Percentiles rank a stretch among this genome's conserved stretches.
phyloP scores from a whole-genome alignment of 2,329 filamentous ascomycete species.

The Conoideocrella luteorostrata region DNA sequence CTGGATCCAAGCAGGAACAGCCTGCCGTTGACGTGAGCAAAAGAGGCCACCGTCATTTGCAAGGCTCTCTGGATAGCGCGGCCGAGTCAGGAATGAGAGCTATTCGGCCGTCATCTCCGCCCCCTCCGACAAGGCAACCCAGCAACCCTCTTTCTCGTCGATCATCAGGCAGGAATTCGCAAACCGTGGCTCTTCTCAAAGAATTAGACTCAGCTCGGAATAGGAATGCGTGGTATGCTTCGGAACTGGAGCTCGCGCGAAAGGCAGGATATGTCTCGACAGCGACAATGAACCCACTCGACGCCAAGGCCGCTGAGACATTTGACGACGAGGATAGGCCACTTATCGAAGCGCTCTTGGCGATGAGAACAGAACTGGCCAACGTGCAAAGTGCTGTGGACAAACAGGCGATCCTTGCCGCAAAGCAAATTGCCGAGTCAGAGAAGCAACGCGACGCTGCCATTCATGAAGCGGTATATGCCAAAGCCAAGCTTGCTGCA shows the following conservation, averaged over 20 bases:
- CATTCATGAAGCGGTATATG: conserved; percentile 91
- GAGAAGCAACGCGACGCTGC: conserved; percentile 92
- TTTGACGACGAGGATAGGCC: conserved; percentile 91
- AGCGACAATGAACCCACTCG: conserved; percentile 64
- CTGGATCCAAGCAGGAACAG: conserved; percentile 30
- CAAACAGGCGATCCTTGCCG: conserved; percentile 76
- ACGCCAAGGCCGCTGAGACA: conserved; percentile 68
- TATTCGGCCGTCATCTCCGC: conserved; percentile 49
- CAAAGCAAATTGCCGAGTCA: conserved; percentile 84
- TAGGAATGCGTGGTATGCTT: conserved; percentile 94
- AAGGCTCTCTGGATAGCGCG: conserved; percentile 63
- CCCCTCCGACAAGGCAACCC: conserved; percentile 49
- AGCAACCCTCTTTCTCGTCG: conserved; percentile 54
- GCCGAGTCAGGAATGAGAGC: conserved; percentile 49
- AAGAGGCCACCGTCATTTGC: conserved; percentile 37
- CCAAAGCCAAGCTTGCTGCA: conserved; percentile 85
- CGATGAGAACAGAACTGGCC: conserved; percentile 82
- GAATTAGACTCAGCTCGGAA: conserved; percentile 81
- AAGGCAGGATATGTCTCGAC: conserved; percentile 82
- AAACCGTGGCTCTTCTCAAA: conserved; percentile 70
- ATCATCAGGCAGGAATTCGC: conserved; percentile 54
- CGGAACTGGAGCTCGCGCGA: conserved; percentile 83
- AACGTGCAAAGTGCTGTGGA: conserved; percentile 89
- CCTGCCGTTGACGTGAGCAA: conserved; percentile 24
- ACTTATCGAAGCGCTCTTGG: conserved; percentile 82